Base-by-base conservation (phyloP, 305 asterid species). In the Fraxinus xanthoxyloides region DNA sequence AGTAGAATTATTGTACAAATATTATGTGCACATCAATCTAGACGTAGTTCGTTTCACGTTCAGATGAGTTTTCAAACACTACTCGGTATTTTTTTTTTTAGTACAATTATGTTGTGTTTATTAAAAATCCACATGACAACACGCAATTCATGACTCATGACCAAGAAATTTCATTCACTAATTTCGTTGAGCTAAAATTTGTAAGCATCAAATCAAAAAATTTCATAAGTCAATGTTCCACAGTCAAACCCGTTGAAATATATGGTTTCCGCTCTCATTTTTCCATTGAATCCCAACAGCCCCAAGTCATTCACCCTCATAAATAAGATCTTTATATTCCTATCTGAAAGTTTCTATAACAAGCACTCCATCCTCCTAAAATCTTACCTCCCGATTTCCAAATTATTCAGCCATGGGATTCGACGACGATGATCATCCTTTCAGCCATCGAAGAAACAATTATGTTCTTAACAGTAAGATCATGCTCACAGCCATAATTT, bases 401-500 rank as follows among this genome's bases (percentile, higher is more conserved):
- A 61, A 77, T 9, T 65, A 77, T 9, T 65, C 34, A 1, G 34
- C 86, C 63, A 85, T 85, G 90, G 77, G 75, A 2, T 34, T 46
- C 73, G 83, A 72, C 75, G 88, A 84, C 67, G 85, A 72, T 4
- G 78, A 36, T 31, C 72, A 32, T 1, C n/a, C 28, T 0, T 80
- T 76, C 6, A 31, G 4, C 19, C 40, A 6, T 1, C 82, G 32
- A 1, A 31, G 31, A 17, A 63, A 24, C 67, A 73, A 26, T n/a
- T 77, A 79, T 83, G 81, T 85, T 19, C 30, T 87, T 9, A 88
- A 89, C 80, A 85, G 84, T 73, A 85, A 82, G 82, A 89, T 90
- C 83, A 84, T 90, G 91, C 34, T 90, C 46, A 73, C 85, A 1
- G 94, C 94, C 75, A 87, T 90, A 9, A 56, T 85, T 10, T 88